phyloP scores from a whole-genome alignment of 2,329 filamentous ascomycete genomes.

The Colletotrichum nymphaeae region DNA sequence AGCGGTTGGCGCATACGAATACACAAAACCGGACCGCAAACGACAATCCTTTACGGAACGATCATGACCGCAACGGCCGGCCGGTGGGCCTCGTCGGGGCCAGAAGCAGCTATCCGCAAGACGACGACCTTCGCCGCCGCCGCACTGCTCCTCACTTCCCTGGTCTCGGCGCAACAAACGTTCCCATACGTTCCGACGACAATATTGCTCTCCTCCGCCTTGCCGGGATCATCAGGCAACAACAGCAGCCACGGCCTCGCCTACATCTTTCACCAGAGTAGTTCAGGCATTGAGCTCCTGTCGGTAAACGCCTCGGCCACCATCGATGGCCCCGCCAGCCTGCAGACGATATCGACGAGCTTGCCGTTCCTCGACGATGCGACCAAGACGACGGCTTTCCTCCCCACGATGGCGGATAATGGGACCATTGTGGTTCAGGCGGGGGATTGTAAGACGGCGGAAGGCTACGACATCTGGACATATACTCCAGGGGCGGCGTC shows the following conservation, averaged over 20 bases:
- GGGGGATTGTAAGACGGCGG: constrained; percentile 74
- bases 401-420: constrained; percentile 73
- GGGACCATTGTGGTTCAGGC: constrained; percentile 80
- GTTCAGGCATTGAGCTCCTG: constrained; percentile 62
- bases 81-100: not conserved
- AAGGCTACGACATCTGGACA: constrained; percentile 73
- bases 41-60: constrained; percentile 1
- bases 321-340: constrained; percentile 58
- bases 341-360: constrained; percentile 63
- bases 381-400: constrained; percentile 67
- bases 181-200: constrained; percentile 84
- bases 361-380: constrained; percentile 71
- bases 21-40: constrained; percentile 15
- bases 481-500: constrained; percentile 61
- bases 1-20: constrained; percentile 30
- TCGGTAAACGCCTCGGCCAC: constrained; percentile 73
- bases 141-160: constrained; percentile 27
- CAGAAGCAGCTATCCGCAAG: constrained; percentile 3
- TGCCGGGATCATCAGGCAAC: constrained; percentile 53
- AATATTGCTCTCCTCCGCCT: constrained; percentile 67
- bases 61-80: constrained; percentile 2
- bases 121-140: constrained; percentile 13
- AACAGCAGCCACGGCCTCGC: constrained; percentile 62
- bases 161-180: constrained; percentile 50
- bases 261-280: constrained; percentile 75